Conservation (phyloP, 2,329 filamentous ascomycete species). For the Ciborinia camelliae region DNA sequence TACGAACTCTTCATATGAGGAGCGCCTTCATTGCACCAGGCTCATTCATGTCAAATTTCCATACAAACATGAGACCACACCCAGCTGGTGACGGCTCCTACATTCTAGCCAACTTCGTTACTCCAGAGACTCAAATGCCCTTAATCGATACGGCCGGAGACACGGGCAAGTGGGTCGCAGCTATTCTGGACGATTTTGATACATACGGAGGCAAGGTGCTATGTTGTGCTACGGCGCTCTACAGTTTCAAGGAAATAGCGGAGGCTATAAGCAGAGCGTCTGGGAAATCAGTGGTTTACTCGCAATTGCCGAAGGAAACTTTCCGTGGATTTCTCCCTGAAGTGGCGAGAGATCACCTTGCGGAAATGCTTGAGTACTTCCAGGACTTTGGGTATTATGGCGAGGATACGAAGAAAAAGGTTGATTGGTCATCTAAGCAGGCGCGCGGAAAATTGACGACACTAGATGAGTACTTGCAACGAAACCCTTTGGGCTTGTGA, state of each 20-base stretch:
- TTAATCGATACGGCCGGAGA: slow-evolving; percentile 34
- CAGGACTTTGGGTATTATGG: slow-evolving; percentile 42
- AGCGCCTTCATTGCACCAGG: slow-evolving; percentile 46
- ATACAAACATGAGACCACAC: neutral
- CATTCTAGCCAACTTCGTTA: slow-evolving; percentile 20
- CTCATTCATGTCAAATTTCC: slow-evolving; percentile 42
- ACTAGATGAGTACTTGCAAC: slow-evolving; percentile 40
- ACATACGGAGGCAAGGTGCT: slow-evolving; percentile 45
- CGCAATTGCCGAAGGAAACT: slow-evolving; percentile 23
- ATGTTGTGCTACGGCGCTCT: slow-evolving; percentile 43
- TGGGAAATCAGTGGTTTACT: slow-evolving; percentile 34
- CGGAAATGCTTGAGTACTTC: slow-evolving; percentile 28
- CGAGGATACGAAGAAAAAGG: slow-evolving; percentile 34
- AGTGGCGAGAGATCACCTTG: slow-evolving; percentile 24
- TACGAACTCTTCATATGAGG: slow-evolving; percentile 41
- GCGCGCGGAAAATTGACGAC: slow-evolving; percentile 35
- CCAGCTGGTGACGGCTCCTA: slow-evolving; percentile 27
- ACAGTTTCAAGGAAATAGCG: slow-evolving; percentile 36
- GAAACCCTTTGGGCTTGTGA: slow-evolving; percentile 28
- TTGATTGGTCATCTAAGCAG: slow-evolving; percentile 35
- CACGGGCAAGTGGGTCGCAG: slow-evolving; percentile 36
- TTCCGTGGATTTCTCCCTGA: slow-evolving; percentile 13
- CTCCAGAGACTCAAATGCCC: slow-evolving; percentile 32
- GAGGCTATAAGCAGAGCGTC: slow-evolving; percentile 35
- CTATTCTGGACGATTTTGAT: slow-evolving; percentile 44